Percentiles rank a stretch among this genome's conserved stretches.
Conservation (phyloP, 495 filamentous ascomycete genomes). For the Penicillium egyptiacum region DNA sequence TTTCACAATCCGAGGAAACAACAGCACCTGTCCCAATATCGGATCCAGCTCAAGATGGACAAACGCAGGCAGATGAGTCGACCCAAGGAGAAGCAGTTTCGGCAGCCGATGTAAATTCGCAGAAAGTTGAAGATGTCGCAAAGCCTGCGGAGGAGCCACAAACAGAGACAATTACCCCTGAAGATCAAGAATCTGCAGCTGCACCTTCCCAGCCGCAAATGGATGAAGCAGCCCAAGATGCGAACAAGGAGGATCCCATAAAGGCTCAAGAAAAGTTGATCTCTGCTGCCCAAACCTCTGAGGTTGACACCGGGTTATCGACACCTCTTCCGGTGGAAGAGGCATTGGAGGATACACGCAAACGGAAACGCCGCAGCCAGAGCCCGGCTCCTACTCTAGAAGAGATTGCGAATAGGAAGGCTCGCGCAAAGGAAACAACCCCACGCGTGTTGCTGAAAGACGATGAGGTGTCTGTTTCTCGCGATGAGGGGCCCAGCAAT, state of each 20-base stretch:
- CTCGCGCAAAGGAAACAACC: conserved; percentile 36
- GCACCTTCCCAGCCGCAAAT: neutral
- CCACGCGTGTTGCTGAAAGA: conserved; percentile 34
- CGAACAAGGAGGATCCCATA: conserved; percentile 8
- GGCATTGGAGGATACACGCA: conserved; percentile 58
- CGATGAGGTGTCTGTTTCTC: conserved; percentile 18
- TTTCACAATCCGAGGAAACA: conserved; percentile 11
- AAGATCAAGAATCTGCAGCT: neutral
- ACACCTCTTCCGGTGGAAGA: conserved; percentile 40
- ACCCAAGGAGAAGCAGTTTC: conserved; percentile 10
- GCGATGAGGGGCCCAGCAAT: conserved; percentile 15
- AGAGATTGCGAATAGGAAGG: conserved; percentile 45
- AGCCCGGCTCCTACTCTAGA: conserved; percentile 61
- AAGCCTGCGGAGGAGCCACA: conserved; percentile 7
- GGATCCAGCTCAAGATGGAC: neutral
- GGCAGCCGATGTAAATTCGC: conserved; percentile 24
- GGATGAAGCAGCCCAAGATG: neutral
- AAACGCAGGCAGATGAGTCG: conserved; percentile 5
- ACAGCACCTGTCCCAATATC: neutral
- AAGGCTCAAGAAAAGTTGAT: conserved; percentile 21
- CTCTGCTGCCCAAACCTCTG: conserved; percentile 24
- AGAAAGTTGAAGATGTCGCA: conserved; percentile 23
- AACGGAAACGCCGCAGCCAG: conserved; percentile 71
- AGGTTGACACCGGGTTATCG: conserved; percentile 32
- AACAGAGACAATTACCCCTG: neutral